A percentile compares a stretch with the other conserved stretches of the same genome.
Evolutionary conservation across 495 filamentous ascomycete genomes (phyloP).

Genomic region (Cetradonia linearis): DNA sequence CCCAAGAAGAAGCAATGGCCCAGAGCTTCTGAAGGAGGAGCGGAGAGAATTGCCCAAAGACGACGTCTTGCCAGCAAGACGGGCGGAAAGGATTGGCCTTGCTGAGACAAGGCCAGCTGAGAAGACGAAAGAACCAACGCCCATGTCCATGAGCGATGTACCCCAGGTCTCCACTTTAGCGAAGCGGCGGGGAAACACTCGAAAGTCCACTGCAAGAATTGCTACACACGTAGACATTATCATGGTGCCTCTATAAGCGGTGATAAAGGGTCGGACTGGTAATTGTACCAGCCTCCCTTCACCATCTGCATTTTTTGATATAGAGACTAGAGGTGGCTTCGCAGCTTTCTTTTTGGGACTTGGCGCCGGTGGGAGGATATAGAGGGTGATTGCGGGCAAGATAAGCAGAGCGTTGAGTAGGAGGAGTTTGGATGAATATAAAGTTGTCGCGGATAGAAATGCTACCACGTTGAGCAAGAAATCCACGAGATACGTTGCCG

Average conservation of each 20-base stretch:
- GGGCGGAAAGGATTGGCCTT: slow-evolving; percentile 68
- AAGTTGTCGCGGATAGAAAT: slow-evolving; percentile 72
- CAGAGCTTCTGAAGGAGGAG: slow-evolving; percentile 60
- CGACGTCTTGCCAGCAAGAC: slow-evolving; percentile 37
- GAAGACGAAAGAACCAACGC: slow-evolving; percentile 96
- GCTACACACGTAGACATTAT: slow-evolving; percentile 85
- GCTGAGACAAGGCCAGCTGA: slow-evolving; percentile 88
- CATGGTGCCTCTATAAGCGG: slow-evolving; percentile 82
- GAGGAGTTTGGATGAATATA: slow-evolving; percentile 68
- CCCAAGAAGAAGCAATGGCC: slow-evolving; percentile 75
- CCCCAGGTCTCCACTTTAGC: slow-evolving; percentile 98
- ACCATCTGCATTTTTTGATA: slow-evolving; percentile 24
- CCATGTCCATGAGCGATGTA: slow-evolving; percentile 95
- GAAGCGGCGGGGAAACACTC: slow-evolving; percentile 82
- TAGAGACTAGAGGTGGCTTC: slow-evolving; percentile 43
- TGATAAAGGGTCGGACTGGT: slow-evolving; percentile 82
- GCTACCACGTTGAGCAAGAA: slow-evolving; percentile 77
- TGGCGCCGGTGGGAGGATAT: slow-evolving; percentile 38
- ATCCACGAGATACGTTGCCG: slow-evolving; percentile 60
- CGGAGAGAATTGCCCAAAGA: slow-evolving; percentile 46
- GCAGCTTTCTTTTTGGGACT: slow-evolving; percentile 41
- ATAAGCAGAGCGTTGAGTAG: slow-evolving; percentile 69
- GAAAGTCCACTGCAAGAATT: slow-evolving; percentile 96
- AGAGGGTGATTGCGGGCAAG: slow-evolving; percentile 54
- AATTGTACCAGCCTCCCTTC: slow-evolving; percentile 37